Conservation (phyloP, 257 asterid species). For the Jacaranda copaia region DNA sequence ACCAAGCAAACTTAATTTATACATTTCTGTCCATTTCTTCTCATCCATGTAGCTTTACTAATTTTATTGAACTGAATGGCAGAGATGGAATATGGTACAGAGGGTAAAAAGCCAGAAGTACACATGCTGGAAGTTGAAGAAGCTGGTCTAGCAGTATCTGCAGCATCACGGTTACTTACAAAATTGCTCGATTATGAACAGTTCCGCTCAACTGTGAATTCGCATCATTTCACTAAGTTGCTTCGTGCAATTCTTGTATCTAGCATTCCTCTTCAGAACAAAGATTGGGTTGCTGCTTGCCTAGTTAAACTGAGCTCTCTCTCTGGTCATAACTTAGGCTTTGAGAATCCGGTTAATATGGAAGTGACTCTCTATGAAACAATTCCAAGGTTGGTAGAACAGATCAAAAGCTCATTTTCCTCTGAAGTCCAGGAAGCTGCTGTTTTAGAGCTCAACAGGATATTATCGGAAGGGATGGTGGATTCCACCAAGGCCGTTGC, state of each 20-base stretch:
- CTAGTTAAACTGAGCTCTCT: constrained; percentile 67
- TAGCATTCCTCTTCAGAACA: constrained; percentile 60
- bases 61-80: constrained; percentile 27
- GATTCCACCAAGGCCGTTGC: constrained; percentile 66
- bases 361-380: constrained; percentile 81
- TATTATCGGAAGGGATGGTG: constrained; percentile 70
- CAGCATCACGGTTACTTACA: constrained; percentile 71
- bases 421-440: constrained; percentile 67
- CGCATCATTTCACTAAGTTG: constrained; percentile 48
- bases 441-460: constrained; percentile 75
- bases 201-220: constrained; percentile 45
- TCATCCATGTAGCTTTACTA: constrained; percentile 15
- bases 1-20: too few species aligned
- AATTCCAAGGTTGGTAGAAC: constrained; percentile 77
- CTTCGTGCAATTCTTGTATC: constrained; percentile 67
- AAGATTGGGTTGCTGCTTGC: constrained; percentile 86
- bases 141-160: constrained; percentile 73
- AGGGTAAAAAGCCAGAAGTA: constrained; percentile 54
- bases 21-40: background rate
- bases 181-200: constrained; percentile 60
- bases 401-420: constrained; percentile 55
- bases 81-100: constrained; percentile 44
- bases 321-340: constrained; percentile 42
- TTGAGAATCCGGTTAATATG: constrained; percentile 52
- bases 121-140: constrained; percentile 69